Evolutionary conservation across 768 basidiomycete genomes (phyloP).

Genomic region (Tricholoma saponaceum): DNA sequence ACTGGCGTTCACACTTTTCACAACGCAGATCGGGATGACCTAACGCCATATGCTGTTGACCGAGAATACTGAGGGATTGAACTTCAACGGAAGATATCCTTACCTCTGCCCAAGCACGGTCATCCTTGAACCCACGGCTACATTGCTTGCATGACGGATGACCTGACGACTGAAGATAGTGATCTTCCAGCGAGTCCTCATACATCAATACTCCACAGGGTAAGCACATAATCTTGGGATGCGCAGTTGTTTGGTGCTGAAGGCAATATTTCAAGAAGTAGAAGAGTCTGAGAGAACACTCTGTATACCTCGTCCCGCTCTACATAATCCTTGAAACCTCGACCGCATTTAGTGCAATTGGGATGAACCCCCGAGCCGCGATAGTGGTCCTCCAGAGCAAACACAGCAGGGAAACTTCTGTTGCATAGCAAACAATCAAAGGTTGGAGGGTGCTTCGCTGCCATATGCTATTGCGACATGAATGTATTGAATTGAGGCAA

Average conservation of each 20-base stretch:
- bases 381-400: slow-evolving; percentile 43
- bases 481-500: slow-evolving; percentile 1
- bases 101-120: slow-evolving; percentile 30
- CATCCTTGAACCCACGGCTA: slow-evolving; percentile 12
- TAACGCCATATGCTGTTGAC: not conserved
- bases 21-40: slow-evolving; percentile 21
- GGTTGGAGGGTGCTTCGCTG: slow-evolving; percentile 39
- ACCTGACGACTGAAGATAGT: slow-evolving; percentile 33
- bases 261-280: not conserved
- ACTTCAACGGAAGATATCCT: slow-evolving; percentile 1
- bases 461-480: slow-evolving; percentile 30
- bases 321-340: slow-evolving; percentile 34
- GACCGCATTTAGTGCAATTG: slow-evolving; percentile 40
- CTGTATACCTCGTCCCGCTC: slow-evolving; percentile 31
- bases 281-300: not conserved
- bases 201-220: slow-evolving; percentile 26
- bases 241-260: slow-evolving; percentile 30
- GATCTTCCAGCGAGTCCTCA: slow-evolving; percentile 33
- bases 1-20: slow-evolving; percentile 33
- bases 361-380: slow-evolving; percentile 41
- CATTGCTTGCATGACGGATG: slow-evolving; percentile 22
- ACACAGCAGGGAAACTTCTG: slow-evolving; percentile 27
- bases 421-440: slow-evolving; percentile 34
- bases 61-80: not conserved
- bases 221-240: slow-evolving; percentile 22